Evolutionary conservation across 2,329 filamentous ascomycete species (phyloP), one percentile per base, ranked within the genome.

Genomic region (Aspergillus pseudoterreus): DNA sequence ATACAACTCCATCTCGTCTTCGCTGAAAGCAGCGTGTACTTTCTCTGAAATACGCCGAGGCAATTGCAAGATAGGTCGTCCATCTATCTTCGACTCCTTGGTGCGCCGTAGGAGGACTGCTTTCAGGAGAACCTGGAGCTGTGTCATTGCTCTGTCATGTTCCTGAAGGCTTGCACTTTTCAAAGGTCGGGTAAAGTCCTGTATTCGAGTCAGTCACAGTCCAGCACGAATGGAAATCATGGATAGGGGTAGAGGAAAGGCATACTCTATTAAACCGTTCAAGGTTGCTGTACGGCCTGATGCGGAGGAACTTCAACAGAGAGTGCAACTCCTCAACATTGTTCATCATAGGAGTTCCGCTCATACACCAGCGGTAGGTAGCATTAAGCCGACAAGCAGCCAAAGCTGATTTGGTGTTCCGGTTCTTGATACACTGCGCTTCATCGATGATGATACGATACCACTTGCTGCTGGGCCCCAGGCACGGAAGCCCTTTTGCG

Each of bases 281-380:
- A 72, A 80, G 81, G 12, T 81, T 75, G 60, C 81, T 82, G 68
- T 94, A 95, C 2, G 90, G 90, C 53, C 79, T 79, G 63, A 95
- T 92, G 2, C 79, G 78, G 14, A 95, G 76, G 63, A 95, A 96
- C 2, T 82, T 80, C 42, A 96, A 77, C 17, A 95, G 73, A 0
- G 90, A 88, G 62, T 82, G 91, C 3, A 95, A 76, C 61, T 96
- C 92, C 21, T 82, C 76, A 2, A 92, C 83, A 11, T 80, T 83
- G 61, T 96, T 96, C 87, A 94, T 94, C 87, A 92, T 91, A 0
- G 89, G 89, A 0, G 89, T 94, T 22, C 89, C 89, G 32, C 86
- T 90, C 68, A 92, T 80, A 63, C 86, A 90, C 74, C 88, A 85
- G 44, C 88, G 79, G 63, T 87, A 82, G 33, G 73, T 75, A 12